Conservation (phyloP, 1,284 basidiomycete genomes). For the Stygiomarasmius scandens region DNA sequence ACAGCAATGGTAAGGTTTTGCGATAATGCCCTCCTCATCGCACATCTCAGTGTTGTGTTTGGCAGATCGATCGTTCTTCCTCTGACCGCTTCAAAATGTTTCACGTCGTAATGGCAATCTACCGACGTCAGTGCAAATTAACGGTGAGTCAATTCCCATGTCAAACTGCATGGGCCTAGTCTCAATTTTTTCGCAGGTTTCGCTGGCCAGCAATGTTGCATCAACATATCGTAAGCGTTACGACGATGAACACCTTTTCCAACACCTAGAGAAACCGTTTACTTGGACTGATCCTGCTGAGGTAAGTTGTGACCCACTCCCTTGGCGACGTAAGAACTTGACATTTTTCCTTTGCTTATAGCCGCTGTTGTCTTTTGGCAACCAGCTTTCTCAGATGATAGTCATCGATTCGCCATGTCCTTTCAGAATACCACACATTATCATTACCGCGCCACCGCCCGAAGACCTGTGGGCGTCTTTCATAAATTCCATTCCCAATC, state of each 20-base stretch:
- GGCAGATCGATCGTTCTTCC: constrained; percentile 13
- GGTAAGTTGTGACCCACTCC: constrained; percentile 7
- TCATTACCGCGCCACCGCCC: constrained; percentile 14
- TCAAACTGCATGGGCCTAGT: neutral
- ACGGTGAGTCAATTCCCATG: constrained; percentile 2
- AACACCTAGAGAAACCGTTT: constrained; percentile 12
- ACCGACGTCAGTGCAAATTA: constrained; percentile 10
- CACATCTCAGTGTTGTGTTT: neutral
- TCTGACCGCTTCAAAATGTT: constrained; percentile 9
- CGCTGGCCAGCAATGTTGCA: constrained; percentile 9
- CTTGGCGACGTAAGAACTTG: neutral
- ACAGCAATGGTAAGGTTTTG: constrained; percentile 8
- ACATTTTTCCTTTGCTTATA: neutral
- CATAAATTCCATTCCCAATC: constrained; percentile 10
- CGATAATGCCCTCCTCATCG: neutral
- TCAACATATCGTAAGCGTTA: constrained; percentile 10
- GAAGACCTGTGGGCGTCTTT: constrained; percentile 12
- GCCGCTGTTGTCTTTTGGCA: constrained; percentile 10
- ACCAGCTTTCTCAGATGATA: constrained; percentile 2
- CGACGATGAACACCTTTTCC: constrained; percentile 10
- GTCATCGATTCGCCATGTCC: constrained; percentile 16
- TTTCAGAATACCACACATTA: constrained; percentile 16
- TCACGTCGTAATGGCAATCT: constrained; percentile 7
- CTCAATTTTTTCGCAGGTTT: constrained; percentile 1
- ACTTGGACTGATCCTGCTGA: constrained; percentile 16